Evolutionary conservation across 768 basidiomycete genomes (phyloP).

Genomic region (Lactifluus pinguis): DNA sequence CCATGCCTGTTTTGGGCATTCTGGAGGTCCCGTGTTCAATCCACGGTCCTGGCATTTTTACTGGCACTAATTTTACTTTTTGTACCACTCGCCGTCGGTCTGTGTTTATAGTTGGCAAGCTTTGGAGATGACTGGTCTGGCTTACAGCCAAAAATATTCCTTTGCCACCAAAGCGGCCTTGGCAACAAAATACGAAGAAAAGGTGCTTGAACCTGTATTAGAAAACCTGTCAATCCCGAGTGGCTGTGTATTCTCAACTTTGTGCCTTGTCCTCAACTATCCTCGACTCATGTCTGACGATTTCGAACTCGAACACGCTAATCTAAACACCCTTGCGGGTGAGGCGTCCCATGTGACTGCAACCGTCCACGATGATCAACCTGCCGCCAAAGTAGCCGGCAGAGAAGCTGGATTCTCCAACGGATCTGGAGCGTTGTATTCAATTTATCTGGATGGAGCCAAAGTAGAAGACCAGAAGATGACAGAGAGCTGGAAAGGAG

Average conservation of each 20-base stretch:
- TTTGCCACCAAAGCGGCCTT: no score
- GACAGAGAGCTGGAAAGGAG: background rate
- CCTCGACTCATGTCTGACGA: background rate
- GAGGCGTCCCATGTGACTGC: background rate
- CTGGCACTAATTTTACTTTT: no score
- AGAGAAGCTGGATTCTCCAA: background rate
- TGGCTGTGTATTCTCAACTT: background rate
- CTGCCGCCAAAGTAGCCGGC: background rate
- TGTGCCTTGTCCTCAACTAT: background rate
- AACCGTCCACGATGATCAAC: background rate
- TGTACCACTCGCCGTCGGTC: no score
- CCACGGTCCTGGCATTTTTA: slow-evolving; percentile 57
- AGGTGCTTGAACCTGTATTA: no score
- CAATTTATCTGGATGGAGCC: background rate
- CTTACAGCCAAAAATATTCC: no score
- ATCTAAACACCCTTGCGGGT: background rate
- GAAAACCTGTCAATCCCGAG: no score
- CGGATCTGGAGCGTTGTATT: background rate
- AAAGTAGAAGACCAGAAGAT: slow-evolving; percentile 2
- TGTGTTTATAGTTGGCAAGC: no score
- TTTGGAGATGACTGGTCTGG: no score
- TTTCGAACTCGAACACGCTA: background rate
- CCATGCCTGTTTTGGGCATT: slow-evolving; percentile 21
- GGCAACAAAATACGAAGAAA: no score
- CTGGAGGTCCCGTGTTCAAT: slow-evolving; percentile 77